Evolutionary conservation across 1,284 basidiomycete species (phyloP), one percentile per base, ranked within the genome.

Genomic region (Coniferiporia weirii): DNA sequence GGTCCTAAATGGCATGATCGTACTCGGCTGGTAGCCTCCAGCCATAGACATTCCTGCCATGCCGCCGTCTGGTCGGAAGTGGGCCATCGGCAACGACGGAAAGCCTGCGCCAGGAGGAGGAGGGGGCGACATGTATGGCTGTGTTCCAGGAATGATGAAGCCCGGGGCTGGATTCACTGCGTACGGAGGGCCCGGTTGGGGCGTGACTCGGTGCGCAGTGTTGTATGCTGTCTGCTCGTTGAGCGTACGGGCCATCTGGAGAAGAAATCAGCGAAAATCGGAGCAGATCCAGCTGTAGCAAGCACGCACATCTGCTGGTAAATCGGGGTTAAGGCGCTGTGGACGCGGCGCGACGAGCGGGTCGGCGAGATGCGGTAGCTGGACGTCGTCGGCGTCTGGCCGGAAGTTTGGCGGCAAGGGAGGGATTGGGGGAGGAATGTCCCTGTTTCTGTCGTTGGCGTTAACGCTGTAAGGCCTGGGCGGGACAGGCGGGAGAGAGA

Each of bases 191-290:
- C 52, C 43, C 57, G 60, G 62, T 49, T 63, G 54, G n/a, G 62
- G 62, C 17, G 64, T 53, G 10, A 58, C 17, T 38, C 45, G 49
- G 36, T 50, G 59, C 63, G 15, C 57, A 57, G 19, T 56, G 66
- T 56, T 54, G 56, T 67, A 65, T 57, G 67, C 70, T 52, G 64
- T 57, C 48, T 81, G 78, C 51, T 77, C 74, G 66, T 84, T 83
- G 9, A 89, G 72, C 13, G 75, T 78, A 60, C 78, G 76, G 27
- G 84, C 85, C 80, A 89, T 89, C 86, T 87, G 69, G 64, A 66
- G 66, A 66, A 66, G 64, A 65, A 61, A 9, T 40, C 19, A 51
- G 3, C 44, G n/a, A n/a, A 20, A 22, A 13, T 19, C 12, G 27
- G 40, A 40, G 27, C 45, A 8, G 19, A 12, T 9, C 22, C 27